Conservation (phyloP, 805 yeast genomes). For the Peterozyma toletana region DNA sequence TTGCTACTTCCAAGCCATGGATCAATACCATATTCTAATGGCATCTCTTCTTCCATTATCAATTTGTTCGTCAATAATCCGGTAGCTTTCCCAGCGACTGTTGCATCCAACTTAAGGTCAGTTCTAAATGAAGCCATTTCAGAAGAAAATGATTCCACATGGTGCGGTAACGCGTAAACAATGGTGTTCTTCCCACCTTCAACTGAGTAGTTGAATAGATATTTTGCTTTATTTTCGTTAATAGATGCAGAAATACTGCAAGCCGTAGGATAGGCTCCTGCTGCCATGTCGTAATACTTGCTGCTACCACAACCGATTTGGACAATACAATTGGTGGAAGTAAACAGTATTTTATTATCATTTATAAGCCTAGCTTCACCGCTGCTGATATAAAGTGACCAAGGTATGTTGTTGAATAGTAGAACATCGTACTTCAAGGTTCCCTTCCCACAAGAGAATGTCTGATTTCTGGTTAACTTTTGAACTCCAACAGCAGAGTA, state of each 20-base stretch:
- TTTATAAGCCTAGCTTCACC: slow-evolving; percentile 17
- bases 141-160: slow-evolving; percentile 28
- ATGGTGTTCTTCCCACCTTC: slow-evolving; percentile 21
- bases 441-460: slow-evolving; percentile 37
- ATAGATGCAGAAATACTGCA: slow-evolving; percentile 30
- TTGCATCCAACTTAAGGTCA: slow-evolving; percentile 34
- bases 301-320: slow-evolving; percentile 27
- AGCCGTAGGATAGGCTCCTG: slow-evolving; percentile 23
- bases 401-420: slow-evolving; percentile 42
- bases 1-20: slow-evolving; percentile 12
- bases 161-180: slow-evolving; percentile 50
- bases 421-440: slow-evolving; percentile 45
- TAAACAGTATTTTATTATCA: neutral
- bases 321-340: slow-evolving; percentile 8
- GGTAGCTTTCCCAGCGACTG: slow-evolving; percentile 47
- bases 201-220: slow-evolving; percentile 31
- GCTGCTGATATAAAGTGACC: slow-evolving; percentile 48
- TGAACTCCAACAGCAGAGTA: slow-evolving; percentile 50
- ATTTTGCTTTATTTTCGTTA: slow-evolving; percentile 27
- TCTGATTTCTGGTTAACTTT: slow-evolving; percentile 31
- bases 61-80: slow-evolving; percentile 31
- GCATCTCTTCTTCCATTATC: slow-evolving; percentile 18
- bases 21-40: slow-evolving; percentile 39
- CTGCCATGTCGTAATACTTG: slow-evolving; percentile 22
- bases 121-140: slow-evolving; percentile 16